A percentile compares a stretch with the other conserved stretches of the same genome.
phyloP scores from a whole-genome alignment of 2,329 filamentous ascomycete genomes.

The Penicillium occitanis region DNA sequence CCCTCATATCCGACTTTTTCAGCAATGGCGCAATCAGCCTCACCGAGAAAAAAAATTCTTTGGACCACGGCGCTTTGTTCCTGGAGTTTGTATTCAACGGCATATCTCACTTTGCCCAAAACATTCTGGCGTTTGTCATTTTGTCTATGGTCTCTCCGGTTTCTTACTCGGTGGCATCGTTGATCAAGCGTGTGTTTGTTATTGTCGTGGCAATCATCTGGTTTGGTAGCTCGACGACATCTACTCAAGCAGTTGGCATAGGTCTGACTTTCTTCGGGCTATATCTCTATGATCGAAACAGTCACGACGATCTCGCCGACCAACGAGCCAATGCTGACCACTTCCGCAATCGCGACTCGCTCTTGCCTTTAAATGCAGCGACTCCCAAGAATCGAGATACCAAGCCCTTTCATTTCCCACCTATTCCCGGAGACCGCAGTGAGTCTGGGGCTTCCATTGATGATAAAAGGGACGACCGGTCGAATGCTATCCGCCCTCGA shows the following conservation, averaged over 20 bases:
- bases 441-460: conserved; percentile 27
- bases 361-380: conserved; percentile 64
- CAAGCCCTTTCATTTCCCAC: conserved; percentile 39
- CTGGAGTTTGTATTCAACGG: conserved; percentile 98
- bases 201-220: conserved; percentile 93
- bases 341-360: conserved; percentile 60
- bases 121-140: conserved; percentile 89
- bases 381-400: conserved; percentile 38
- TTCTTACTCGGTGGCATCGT: conserved; percentile 91
- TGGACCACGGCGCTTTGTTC: conserved; percentile 60
- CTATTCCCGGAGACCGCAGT: conserved; percentile 26
- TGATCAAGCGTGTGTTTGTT: conserved; percentile 97
- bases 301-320: conserved; percentile 83
- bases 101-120: conserved; percentile 93
- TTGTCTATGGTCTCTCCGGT: conserved; percentile 93
- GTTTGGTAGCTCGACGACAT: conserved; percentile 89
- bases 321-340: conserved; percentile 66
- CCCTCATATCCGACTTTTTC: conserved; percentile 73
- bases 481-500: conserved; percentile 43
- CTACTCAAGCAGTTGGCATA: conserved; percentile 80
- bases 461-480: conserved; percentile 48
- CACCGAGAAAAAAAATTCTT: conserved; percentile 71
- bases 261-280: conserved; percentile 84
- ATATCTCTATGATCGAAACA: conserved; percentile 93
- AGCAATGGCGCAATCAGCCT: conserved; percentile 77